Percentiles rank a stretch among this genome's conserved stretches.
These are phyloP conservation scores for Stenocarpella maydis DNA, from an alignment of 2,329 filamentous ascomycete genomes.

Conservation along the genomic window DNA sequence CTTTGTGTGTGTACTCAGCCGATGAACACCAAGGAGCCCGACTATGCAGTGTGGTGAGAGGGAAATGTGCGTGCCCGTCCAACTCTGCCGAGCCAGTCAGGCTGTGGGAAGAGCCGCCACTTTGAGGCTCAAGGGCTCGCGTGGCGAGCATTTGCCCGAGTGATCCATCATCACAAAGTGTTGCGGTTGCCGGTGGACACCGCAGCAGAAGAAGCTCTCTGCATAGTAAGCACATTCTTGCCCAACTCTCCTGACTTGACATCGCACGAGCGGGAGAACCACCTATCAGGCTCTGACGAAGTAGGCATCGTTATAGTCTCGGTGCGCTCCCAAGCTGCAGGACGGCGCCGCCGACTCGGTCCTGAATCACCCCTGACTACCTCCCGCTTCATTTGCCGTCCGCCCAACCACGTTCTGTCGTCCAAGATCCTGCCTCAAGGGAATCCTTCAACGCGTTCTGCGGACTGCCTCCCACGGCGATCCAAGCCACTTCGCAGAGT, in stretches of 20 bases:
- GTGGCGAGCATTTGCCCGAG: slow-evolving; percentile 16
- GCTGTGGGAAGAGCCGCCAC: neutral
- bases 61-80: neutral
- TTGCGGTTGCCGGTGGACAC: slow-evolving; percentile 9
- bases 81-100: slow-evolving; percentile 10
- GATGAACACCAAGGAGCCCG: slow-evolving; percentile 3
- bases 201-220: slow-evolving; percentile 10
- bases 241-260: slow-evolving; percentile 12
- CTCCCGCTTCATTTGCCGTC: slow-evolving; percentile 19
- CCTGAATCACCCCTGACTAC: slow-evolving; percentile 8
- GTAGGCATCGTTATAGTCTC: slow-evolving; percentile 2
- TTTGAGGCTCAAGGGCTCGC: slow-evolving; percentile 4
- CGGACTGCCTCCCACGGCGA: neutral
- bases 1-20: slow-evolving; percentile 14
- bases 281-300: slow-evolving; percentile 11
- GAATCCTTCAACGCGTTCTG: slow-evolving; percentile 15
- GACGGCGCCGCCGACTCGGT: slow-evolving; percentile 21
- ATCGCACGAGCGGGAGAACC: slow-evolving; percentile 7
- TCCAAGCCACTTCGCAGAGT: slow-evolving; percentile 21
- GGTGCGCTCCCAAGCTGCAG: slow-evolving; percentile 6
- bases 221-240: slow-evolving; percentile 23
- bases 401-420: slow-evolving; percentile 20
- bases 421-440: neutral
- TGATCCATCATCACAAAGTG: neutral
- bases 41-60: neutral